Percentiles rank a stretch among this genome's conserved stretches.
phyloP scores from a whole-genome alignment of 1,284 basidiomycete genomes.

The Melanopsichium pennsylvanicum region DNA sequence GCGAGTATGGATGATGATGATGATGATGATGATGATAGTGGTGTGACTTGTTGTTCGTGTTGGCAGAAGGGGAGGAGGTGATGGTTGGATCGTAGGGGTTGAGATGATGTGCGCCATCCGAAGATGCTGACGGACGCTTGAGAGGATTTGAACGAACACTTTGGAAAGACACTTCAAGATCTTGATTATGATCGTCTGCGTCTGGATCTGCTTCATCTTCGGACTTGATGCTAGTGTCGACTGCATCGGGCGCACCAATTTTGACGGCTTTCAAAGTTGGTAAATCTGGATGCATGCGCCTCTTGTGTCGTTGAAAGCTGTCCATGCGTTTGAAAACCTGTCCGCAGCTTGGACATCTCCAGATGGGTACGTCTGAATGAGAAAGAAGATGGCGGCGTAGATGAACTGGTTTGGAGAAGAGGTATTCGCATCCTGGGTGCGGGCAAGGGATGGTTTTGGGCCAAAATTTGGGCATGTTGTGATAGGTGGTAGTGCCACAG shows the following conservation, averaged over 20 bases:
- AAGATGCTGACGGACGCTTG: not conserved
- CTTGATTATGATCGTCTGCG: conserved; percentile 12
- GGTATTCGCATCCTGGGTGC: conserved; percentile 36
- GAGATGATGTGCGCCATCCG: not conserved
- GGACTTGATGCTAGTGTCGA: conserved; percentile 8
- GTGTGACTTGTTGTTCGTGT: not conserved
- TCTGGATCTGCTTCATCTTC: no score
- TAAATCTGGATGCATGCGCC: conserved; percentile 37
- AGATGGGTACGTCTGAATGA: conserved; percentile 34
- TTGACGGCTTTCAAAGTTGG: conserved; percentile 24
- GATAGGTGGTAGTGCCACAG: no score
- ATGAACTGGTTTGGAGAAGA: conserved; percentile 45
- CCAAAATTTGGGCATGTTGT: no score
- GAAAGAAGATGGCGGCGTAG: conserved; percentile 39
- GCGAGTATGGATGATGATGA: conserved; percentile 24
- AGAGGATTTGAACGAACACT: no score
- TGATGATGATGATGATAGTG: conserved; percentile 16
- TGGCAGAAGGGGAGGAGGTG: conserved; percentile 2
- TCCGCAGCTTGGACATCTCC: conserved; percentile 39
- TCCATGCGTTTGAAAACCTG: conserved; percentile 48
- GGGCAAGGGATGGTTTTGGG: conserved; percentile 44
- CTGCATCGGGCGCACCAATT: conserved; percentile 1
- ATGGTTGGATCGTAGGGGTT: not conserved
- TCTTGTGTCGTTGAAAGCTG: conserved; percentile 48
- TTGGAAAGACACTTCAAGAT: conserved; percentile 3